phyloP scores from a whole-genome alignment of 129 eudicot genomes.

The Artemisia argyi region DNA sequence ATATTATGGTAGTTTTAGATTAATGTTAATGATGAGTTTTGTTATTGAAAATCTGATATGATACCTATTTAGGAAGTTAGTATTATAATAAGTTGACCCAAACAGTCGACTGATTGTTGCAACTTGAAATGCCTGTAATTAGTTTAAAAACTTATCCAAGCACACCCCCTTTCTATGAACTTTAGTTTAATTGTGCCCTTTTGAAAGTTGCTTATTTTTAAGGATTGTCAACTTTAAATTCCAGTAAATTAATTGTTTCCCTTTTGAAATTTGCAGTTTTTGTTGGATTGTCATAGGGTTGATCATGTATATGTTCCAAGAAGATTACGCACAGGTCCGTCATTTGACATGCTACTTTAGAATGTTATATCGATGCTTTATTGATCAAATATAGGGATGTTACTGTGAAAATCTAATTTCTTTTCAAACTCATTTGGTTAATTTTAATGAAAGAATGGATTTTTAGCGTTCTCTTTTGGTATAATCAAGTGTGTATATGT shows the following conservation, averaged over 20 bases:
- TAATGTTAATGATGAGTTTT: background rate
- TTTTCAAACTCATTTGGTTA: background rate
- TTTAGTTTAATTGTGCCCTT: background rate
- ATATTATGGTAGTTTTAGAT: conserved; percentile 4
- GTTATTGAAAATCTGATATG: background rate
- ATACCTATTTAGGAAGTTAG: background rate
- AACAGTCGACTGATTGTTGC: background rate
- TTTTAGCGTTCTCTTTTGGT: background rate
- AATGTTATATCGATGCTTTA: background rate
- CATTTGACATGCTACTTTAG: conserved; percentile 9
- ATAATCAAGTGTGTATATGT: background rate
- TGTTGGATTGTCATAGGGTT: conserved; percentile 38
- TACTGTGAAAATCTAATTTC: background rate
- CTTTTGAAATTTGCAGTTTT: conserved; percentile 42
- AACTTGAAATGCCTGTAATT: background rate
- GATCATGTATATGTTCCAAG: conserved; percentile 58
- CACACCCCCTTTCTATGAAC: conserved; percentile 11
- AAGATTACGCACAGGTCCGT: conserved; percentile 69
- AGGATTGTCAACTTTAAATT: conserved; percentile 19
- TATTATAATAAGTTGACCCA: background rate
- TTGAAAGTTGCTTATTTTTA: conserved; percentile 36
- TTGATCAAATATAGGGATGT: background rate
- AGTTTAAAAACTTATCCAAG: background rate
- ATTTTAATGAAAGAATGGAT: background rate
- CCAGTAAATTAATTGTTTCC: background rate